Conservation (phyloP, 164 flowering plant genomes). For the Protea cynaroides region DNA sequence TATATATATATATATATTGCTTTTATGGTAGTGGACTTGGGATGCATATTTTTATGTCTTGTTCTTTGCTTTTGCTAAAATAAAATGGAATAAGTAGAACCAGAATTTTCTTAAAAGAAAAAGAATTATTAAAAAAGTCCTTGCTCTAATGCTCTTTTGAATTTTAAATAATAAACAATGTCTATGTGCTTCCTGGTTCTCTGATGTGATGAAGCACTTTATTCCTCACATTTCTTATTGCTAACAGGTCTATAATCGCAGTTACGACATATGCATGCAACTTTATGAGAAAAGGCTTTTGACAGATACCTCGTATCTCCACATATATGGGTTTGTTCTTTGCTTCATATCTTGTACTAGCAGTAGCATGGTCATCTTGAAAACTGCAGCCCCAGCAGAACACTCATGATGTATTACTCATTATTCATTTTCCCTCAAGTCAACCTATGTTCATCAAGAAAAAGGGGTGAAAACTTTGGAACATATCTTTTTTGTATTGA, state of each 20-base stretch:
- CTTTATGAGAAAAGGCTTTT: conserved; percentile 89
- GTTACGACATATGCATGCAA: conserved; percentile 79
- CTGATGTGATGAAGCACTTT: neutral
- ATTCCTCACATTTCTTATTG: conserved; percentile 5
- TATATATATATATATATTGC: no score
- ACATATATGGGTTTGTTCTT: conserved; percentile 72
- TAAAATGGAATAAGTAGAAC: no score
- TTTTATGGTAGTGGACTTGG: no score
- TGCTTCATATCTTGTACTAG: neutral
- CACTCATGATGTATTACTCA: neutral
- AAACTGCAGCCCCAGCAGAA: neutral
- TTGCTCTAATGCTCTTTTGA: no score
- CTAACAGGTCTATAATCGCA: conserved; percentile 85
- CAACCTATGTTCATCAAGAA: neutral
- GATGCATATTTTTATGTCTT: no score
- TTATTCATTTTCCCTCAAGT: neutral
- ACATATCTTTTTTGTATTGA: neutral
- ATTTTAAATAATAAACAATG: no score
- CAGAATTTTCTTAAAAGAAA: no score
- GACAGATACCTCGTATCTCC: conserved; percentile 71
- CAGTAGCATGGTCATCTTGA: neutral
- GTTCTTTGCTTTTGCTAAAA: no score
- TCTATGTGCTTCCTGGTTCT: neutral
- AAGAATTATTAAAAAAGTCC: no score
- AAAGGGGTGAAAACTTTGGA: neutral